A percentile compares a stretch with the other conserved stretches of the same genome.
Conservation (phyloP, 306 rosid genomes). For the Aeschynomene evenia region DNA sequence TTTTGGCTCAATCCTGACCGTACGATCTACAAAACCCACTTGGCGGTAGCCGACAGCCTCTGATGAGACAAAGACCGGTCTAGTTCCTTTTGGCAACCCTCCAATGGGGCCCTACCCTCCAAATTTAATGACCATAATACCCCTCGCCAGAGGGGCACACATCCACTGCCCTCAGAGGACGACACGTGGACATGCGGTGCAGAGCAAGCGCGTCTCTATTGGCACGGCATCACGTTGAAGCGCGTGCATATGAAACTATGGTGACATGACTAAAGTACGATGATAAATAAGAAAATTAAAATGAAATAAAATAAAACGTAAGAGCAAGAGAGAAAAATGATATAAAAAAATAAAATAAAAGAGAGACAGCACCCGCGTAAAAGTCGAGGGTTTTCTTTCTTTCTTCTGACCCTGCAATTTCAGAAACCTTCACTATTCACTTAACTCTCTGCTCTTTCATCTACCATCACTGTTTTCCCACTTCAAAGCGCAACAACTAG, state of each 20-base stretch:
- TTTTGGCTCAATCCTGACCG: slow-evolving; percentile 40
- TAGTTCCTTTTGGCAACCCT: slow-evolving; percentile 82
- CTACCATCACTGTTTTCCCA: neutral
- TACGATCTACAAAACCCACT: slow-evolving; percentile 32
- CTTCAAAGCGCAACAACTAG: no score
- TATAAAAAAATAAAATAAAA: slow-evolving; percentile 27
- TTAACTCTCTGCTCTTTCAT: slow-evolving; percentile 18
- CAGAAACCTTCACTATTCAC: slow-evolving; percentile 1
- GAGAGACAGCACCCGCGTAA: slow-evolving; percentile 44
- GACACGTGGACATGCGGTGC: slow-evolving; percentile 29
- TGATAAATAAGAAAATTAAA: no score
- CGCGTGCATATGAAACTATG: slow-evolving; percentile 52
- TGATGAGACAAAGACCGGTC: slow-evolving; percentile 81
- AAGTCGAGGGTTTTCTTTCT: slow-evolving; percentile 55
- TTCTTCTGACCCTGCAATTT: slow-evolving; percentile 11
- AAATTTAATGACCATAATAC: neutral
- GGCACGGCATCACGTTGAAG: slow-evolving; percentile 19
- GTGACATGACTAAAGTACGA: slow-evolving; percentile 75
- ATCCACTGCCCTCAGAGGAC: neutral
- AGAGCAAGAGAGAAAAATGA: slow-evolving; percentile 24
- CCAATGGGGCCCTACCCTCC: slow-evolving; percentile 31
- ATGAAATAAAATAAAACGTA: no score
- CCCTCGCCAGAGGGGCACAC: neutral
- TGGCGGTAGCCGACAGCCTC: slow-evolving; percentile 44
- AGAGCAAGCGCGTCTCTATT: neutral